Evolutionary conservation across 1,139 yeast genomes (phyloP).

Genomic region (Eremothecium coryli): DNA sequence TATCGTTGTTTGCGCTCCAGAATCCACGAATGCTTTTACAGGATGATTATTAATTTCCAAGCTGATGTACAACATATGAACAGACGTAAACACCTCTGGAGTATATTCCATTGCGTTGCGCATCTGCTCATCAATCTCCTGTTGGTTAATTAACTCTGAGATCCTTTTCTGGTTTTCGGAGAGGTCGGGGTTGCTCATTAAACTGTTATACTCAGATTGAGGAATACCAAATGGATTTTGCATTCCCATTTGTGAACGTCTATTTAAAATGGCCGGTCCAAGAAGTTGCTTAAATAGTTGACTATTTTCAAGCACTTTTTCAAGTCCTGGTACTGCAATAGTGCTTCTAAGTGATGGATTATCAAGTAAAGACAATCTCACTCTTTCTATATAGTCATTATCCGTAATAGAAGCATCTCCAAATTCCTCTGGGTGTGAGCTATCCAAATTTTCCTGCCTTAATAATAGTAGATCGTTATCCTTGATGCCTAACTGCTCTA

Average conservation of each 20-base stretch:
- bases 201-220: slow-evolving; percentile 42
- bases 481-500: slow-evolving; percentile 40
- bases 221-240: slow-evolving; percentile 29
- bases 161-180: slow-evolving; percentile 64
- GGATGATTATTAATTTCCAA: slow-evolving; percentile 69
- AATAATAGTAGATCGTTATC: slow-evolving; percentile 51
- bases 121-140: slow-evolving; percentile 70
- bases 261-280: slow-evolving; percentile 31
- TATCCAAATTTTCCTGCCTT: slow-evolving; percentile 16
- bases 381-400: slow-evolving; percentile 39
- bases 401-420: background rate
- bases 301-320: slow-evolving; percentile 42
- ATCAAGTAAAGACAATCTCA: slow-evolving; percentile 41
- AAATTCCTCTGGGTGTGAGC: background rate
- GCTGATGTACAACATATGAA: slow-evolving; percentile 74
- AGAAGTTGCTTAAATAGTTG: slow-evolving; percentile 42
- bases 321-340: slow-evolving; percentile 36
- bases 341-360: slow-evolving; percentile 36
- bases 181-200: slow-evolving; percentile 60
- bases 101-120: slow-evolving; percentile 73
- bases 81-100: slow-evolving; percentile 81
- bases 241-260: slow-evolving; percentile 23
- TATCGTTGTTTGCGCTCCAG: slow-evolving; percentile 91
- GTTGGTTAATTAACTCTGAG: slow-evolving; percentile 58
- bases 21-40: slow-evolving; percentile 88